These are phyloP conservation scores for Xylaria venustula DNA, from an alignment of 495 filamentous ascomycete genomes.

Conservation along the genomic window DNA sequence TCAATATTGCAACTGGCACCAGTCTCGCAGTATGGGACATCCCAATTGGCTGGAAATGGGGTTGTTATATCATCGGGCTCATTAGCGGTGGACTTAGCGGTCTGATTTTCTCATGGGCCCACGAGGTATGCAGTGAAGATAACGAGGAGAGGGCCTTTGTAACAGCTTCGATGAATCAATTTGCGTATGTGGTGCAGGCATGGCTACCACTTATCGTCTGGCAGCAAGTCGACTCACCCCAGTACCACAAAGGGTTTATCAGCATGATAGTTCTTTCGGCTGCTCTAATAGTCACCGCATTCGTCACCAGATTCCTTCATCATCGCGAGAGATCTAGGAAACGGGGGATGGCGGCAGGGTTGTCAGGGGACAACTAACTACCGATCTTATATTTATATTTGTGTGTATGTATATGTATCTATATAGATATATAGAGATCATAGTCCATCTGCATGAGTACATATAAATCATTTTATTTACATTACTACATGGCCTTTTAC, in stretches of 20 bases:
- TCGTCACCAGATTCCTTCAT: conserved; percentile 42
- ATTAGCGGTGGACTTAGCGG: conserved; percentile 36
- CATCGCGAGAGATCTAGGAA: conserved; percentile 35
- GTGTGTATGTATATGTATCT: no score
- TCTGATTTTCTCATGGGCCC: conserved; percentile 48
- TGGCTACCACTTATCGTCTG: conserved; percentile 49
- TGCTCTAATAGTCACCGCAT: conserved; percentile 33
- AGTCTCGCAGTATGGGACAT: conserved; percentile 44
- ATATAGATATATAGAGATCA: no score
- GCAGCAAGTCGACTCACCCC: conserved; percentile 47
- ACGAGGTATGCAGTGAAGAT: conserved; percentile 51
- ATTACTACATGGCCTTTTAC: no score
- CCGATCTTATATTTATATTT: no score
- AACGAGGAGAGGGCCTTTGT: conserved; percentile 58
- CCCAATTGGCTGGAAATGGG: conserved; percentile 44
- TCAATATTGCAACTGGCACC: conserved; percentile 40
- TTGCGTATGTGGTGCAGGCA: conserved; percentile 42
- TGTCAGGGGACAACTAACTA: not conserved
- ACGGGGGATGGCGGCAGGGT: no score
- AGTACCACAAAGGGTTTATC: conserved; percentile 45
- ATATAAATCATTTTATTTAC: no score
- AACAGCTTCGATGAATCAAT: conserved; percentile 40
- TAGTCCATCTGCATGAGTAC: no score
- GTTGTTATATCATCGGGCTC: conserved; percentile 48
- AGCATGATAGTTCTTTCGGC: conserved; percentile 40